Evolutionary conservation across 495 filamentous ascomycete species (phyloP).

Genomic region (Astrothelium macrocarpum): DNA sequence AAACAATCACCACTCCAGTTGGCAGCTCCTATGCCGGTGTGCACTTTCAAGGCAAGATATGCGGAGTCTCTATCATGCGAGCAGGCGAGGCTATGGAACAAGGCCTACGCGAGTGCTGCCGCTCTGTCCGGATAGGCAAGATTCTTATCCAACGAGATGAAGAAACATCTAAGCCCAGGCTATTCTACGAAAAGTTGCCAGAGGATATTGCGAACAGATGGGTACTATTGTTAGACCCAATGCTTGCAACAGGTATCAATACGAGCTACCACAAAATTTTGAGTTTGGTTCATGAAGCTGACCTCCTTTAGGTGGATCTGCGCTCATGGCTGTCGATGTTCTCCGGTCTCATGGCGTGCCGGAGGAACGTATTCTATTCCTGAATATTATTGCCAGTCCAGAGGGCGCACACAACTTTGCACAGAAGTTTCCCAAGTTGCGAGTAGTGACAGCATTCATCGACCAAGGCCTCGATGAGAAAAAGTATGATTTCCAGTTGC

Average conservation of each 20-base stretch:
- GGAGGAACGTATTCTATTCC: conserved; percentile 87
- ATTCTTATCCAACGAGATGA: conserved; percentile 96
- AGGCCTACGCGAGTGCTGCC: conserved; percentile 89
- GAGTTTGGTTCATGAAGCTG: neutral
- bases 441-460: conserved; percentile 94
- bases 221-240: conserved; percentile 93
- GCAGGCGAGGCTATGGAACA: conserved; percentile 98
- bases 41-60: conserved; percentile 95
- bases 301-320: conserved; percentile 65
- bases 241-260: conserved; percentile 87
- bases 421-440: conserved; percentile 78
- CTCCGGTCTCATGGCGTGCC: conserved; percentile 82
- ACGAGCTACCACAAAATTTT: conserved; percentile 13
- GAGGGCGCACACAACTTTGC: conserved; percentile 86
- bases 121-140: conserved; percentile 93
- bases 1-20: conserved; percentile 81
- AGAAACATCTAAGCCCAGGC: conserved; percentile 79
- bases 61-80: conserved; percentile 96
- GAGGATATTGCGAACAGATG: conserved; percentile 85
- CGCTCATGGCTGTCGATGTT: conserved; percentile 91
- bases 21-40: conserved; percentile 83
- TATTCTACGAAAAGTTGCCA: conserved; percentile 96
- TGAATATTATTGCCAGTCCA: conserved; percentile 93
- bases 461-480: conserved; percentile 92
- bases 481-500: conserved; percentile 54